Conservation (phyloP, 2,329 filamentous ascomycete species). For the Ophiostoma tasmaniense region DNA sequence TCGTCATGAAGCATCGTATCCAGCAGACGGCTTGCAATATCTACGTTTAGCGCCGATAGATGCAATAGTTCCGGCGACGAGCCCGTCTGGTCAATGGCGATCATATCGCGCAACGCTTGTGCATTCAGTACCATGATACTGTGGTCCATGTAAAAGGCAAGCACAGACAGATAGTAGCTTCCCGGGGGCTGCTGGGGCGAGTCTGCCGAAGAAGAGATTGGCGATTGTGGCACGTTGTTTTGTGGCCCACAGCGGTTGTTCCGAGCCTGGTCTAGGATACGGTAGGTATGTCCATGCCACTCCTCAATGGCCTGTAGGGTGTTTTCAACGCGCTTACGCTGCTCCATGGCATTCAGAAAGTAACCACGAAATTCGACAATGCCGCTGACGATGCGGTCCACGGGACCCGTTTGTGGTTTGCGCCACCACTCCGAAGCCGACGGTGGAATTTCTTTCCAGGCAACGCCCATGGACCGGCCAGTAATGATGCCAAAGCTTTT, state of each 20-base stretch:
- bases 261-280: slow-evolving; percentile 19
- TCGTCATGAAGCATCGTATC: slow-evolving; percentile 20
- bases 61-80: slow-evolving; percentile 19
- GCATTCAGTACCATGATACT: slow-evolving; percentile 24
- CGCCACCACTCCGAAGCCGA: slow-evolving; percentile 20
- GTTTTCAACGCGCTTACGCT: slow-evolving; percentile 19
- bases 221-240: not conserved
- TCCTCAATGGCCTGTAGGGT: slow-evolving; percentile 18
- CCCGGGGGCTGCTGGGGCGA: not conserved
- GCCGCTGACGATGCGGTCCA: slow-evolving; percentile 23
- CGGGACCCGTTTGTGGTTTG: slow-evolving; percentile 20
- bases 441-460: slow-evolving; percentile 18
- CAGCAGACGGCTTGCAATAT: slow-evolving; percentile 19
- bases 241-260: slow-evolving; percentile 15
- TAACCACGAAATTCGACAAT: slow-evolving; percentile 22
- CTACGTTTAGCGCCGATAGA: slow-evolving; percentile 18
- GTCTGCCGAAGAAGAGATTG: not conserved
- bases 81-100: slow-evolving; percentile 18
- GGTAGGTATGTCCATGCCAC: slow-evolving; percentile 22
- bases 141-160: slow-evolving; percentile 24
- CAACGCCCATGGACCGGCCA: slow-evolving; percentile 20
- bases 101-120: slow-evolving; percentile 23
- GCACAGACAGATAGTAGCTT: slow-evolving; percentile 17
- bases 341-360: slow-evolving; percentile 19
- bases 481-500: slow-evolving; percentile 22